Evolutionary conservation across 2,329 filamentous ascomycete genomes (phyloP).

Genomic region (Xylariaceae sp.): DNA sequence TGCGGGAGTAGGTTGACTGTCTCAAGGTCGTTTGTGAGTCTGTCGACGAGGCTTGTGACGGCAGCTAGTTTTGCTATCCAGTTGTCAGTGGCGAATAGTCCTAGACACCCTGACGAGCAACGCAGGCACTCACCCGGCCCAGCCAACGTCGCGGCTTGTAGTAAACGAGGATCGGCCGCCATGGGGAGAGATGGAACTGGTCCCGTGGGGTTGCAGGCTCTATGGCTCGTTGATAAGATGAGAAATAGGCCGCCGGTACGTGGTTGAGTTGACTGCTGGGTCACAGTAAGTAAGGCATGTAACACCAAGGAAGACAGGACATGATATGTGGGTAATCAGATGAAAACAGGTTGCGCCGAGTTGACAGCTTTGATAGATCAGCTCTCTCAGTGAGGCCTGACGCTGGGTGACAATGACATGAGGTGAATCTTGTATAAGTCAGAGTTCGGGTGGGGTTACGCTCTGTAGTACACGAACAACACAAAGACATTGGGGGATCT

Average conservation of each 20-base stretch:
- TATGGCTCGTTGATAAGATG: conserved; percentile 8
- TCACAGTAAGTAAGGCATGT: conserved; percentile 19
- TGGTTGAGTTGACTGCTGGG: conserved; percentile 11
- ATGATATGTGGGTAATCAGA: neutral
- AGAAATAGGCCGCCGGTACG: conserved; percentile 16
- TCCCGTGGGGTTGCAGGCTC: conserved; percentile 3
- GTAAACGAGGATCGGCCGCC: conserved; percentile 18
- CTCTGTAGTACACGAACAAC: too few species aligned
- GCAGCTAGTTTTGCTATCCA: conserved; percentile 63
- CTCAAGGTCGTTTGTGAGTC: conserved; percentile 61
- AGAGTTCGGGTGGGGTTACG: too few species aligned
- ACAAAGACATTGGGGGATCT: too few species aligned
- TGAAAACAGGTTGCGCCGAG: too few species aligned
- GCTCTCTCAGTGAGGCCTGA: too few species aligned
- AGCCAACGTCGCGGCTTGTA: conserved; percentile 26
- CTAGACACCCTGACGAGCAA: neutral
- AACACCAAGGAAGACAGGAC: neutral
- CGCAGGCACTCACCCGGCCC: conserved; percentile 40
- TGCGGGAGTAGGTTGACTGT: conserved; percentile 56
- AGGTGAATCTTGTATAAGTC: too few species aligned
- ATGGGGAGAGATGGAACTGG: conserved; percentile 11
- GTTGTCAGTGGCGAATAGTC: conserved; percentile 10
- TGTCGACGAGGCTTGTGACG: conserved; percentile 62
- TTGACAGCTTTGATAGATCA: too few species aligned
- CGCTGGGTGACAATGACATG: too few species aligned